phyloP scores from a whole-genome alignment of 306 rosid genomes.

The Malus domestica region ASM211411v1 NC_041791.1:25075001-25075500 shows the following conservation, averaged over 20 bases:
- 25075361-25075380: constrained; percentile 62
- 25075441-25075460: too few species aligned
- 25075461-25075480: too few species aligned
- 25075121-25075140: background rate
- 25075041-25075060: constrained; percentile 54
- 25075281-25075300: background rate
- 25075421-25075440: too few species aligned
- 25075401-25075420: constrained; percentile 2
- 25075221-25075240: background rate
- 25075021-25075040: constrained; percentile 46
- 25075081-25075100: constrained; percentile 80
- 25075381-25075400: constrained; percentile 71
- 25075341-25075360: constrained; percentile 67
- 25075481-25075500: too few species aligned
- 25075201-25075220: background rate
- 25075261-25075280: background rate
- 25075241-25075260: background rate
- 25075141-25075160: background rate
- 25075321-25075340: constrained; percentile 82
- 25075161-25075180: background rate
- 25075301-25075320: constrained; percentile 62
- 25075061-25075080: constrained; percentile 31
- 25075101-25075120: background rate
- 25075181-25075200: background rate
- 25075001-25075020: constrained; percentile 49